These are phyloP conservation scores for Stylosanthes scabra DNA, from an alignment of 331 rosid genomes.

Conservation along the genomic window DNA sequence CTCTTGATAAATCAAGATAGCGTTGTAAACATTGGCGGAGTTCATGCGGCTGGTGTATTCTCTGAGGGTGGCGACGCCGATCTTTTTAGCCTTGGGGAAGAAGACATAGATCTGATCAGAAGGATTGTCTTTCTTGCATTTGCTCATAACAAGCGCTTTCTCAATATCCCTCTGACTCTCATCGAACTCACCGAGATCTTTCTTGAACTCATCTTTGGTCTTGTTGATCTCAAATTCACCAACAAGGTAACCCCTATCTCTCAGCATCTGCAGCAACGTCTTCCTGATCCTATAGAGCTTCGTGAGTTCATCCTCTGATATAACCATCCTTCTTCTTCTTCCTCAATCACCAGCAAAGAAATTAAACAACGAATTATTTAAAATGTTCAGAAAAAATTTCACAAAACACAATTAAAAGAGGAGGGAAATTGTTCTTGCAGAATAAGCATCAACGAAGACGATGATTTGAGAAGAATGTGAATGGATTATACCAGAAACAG, in stretches of 20 bases:
- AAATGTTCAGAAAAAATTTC: too few relatives aligned
- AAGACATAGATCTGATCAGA: slow-evolving; percentile 70
- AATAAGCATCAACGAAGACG: too few relatives aligned
- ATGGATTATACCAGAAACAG: too few relatives aligned
- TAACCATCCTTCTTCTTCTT: slow-evolving; percentile 49
- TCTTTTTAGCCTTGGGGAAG: slow-evolving; percentile 74
- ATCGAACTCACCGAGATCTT: slow-evolving; percentile 22
- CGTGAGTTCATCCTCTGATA: slow-evolving; percentile 54
- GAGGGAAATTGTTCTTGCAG: too few relatives aligned
- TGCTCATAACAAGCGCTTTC: slow-evolving; percentile 58
- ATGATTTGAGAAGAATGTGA: too few relatives aligned
- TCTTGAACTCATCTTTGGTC: slow-evolving; percentile 59
- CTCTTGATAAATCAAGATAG: slow-evolving; percentile 67
- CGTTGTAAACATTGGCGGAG: slow-evolving; percentile 59
- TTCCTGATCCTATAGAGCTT: slow-evolving; percentile 57
- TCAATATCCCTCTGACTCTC: slow-evolving; percentile 51
- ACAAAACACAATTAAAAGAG: too few relatives aligned
- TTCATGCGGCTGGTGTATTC: slow-evolving; percentile 67
- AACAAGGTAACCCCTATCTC: slow-evolving; percentile 60
- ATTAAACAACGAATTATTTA: not conserved
- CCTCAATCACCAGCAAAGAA: not conserved
- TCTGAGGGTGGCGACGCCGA: slow-evolving; percentile 73
- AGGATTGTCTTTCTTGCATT: slow-evolving; percentile 45
- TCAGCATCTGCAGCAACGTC: slow-evolving; percentile 74
- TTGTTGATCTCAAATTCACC: slow-evolving; percentile 62